Base-by-base conservation (phyloP, 768 basidiomycete species). In the Harrya chromipes region DNA sequence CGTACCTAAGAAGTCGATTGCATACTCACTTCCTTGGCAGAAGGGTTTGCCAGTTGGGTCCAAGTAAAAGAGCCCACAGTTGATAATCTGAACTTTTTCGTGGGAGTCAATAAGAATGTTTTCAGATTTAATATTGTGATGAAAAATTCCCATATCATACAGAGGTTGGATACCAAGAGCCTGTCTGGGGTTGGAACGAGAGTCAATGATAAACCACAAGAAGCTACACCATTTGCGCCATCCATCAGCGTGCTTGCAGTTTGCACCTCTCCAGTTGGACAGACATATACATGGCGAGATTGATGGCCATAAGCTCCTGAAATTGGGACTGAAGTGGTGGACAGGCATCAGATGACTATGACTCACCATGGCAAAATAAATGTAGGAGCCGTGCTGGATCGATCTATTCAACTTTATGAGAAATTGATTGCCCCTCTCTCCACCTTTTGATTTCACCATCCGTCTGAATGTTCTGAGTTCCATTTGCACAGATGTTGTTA, bases 111-210 rank as follows among this genome's bases (percentile, higher is more conserved):
- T 70, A n/a, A 87, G 73, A 36, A 88, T 75, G 51, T 87, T 87
- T 68, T 82, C 81, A 3, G 83, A 76, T 58, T 87, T 87, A 48
- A 88, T 75, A 52, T 86, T 83, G 13, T 83, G 75, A 63, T 86
- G 84, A 27, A 86, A 75, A 46, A 87, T 78, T 37, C 82, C 83
- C 62, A 81, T 74, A 21, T 66, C 66, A 55, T 86, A 83, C 36
- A 87, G 64, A 36, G 68, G 61, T 4, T 64, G 51, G n/a, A 76
- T 59, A 1, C 74, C 75, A 26, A 70, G 67, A 6, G 69, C 67
- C 74, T 76, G n/a, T 19, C 34, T 16, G 19, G 43, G 4, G 11
- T 50, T 35, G 46, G 46, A 39, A 23, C 31, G 24, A 19, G 7
- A 36, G 49, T 50, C 47, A 9, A 2, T 13, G 5, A 12, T 12